Evolutionary conservation across 768 basidiomycete species (phyloP), one percentile per base, ranked within the genome.

Genomic region (Kwoniella newhampshirensis): DNA sequence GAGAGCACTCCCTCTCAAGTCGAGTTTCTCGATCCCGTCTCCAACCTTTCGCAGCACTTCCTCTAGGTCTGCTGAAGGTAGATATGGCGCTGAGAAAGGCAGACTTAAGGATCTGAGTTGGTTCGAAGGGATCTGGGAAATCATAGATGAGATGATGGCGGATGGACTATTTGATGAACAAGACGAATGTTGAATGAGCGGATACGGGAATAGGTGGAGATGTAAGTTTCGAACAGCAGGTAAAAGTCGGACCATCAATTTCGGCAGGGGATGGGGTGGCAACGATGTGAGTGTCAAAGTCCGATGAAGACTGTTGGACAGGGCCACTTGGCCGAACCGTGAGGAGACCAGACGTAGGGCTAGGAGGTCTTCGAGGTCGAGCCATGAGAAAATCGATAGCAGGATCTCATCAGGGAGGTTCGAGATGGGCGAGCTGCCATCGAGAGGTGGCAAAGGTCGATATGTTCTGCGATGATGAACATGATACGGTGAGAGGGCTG

Each of bases 141-240:
- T 49, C 1, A 71, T 44, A n/a, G 18, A 41, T 0, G 45, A 25
- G 17, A 62, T 43, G 15, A 28, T 37, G 6, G 41, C 17, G 5
- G 60, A 23, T n/a, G 61, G 62, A 23, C 47, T 9, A 18, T n/a
- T 27, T 23, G 8, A 13, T 27, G 32, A 15, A 36, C 17, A 11
- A 12, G 44, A 26, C 23, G 18, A 18, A 18, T 18, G 30, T 26
- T 12, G 26, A 20, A 39, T 9, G 39, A 30, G 41, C 11, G 61
- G 69, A 30, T 62, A 61, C 0, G 66, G 69, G 59, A 66, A 64
- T 25, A 67, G 59, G 36, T 70, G 63, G 1, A 71, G 40, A 20
- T 59, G 54, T 4, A 71, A 54, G 28, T 62, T 44, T 17, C 49
- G 50, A 12, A 68, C 50, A n/a, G 43, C 26, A 17, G 59, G 61